Evolutionary conservation across 2,329 filamentous ascomycete species (phyloP).

Genomic region (Pestalotiopsis sp.): DNA sequence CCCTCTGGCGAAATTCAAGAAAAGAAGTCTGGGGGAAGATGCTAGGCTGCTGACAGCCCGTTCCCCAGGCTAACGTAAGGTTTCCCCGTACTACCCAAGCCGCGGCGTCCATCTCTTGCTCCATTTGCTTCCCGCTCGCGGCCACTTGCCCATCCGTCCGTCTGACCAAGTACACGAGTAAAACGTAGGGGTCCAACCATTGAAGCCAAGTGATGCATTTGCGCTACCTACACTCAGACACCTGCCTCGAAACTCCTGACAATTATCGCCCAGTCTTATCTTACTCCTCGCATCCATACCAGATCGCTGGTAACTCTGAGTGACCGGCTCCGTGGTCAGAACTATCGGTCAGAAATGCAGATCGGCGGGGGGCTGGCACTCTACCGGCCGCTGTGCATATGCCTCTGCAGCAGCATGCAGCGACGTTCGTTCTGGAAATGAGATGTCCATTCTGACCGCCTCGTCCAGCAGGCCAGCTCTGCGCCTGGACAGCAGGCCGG

Average conservation of each 20-base stretch:
- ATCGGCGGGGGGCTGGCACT: neutral
- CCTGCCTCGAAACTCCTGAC: neutral
- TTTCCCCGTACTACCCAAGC: constrained; percentile 2
- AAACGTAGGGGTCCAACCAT: neutral
- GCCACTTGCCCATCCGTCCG: constrained; percentile 5
- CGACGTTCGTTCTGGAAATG: constrained; percentile 5
- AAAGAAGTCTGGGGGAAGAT: neutral
- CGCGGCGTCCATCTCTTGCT: neutral
- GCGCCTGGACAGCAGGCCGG: neutral
- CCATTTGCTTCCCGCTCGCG: neutral
- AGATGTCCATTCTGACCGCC: neutral
- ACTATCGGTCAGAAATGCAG: neutral
- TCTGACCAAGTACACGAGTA: neutral
- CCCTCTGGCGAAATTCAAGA: neutral
- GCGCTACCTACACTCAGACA: neutral
- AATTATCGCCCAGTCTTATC: neutral
- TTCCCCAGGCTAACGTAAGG: constrained; percentile 9
- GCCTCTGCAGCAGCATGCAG: neutral
- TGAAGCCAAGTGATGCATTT: neutral
- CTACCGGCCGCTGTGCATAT: constrained; percentile 1
- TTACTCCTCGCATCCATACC: neutral
- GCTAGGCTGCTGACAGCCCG: constrained; percentile 8
- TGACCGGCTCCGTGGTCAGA: neutral
- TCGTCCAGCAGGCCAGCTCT: neutral
- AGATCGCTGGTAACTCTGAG: neutral